A percentile compares a stretch with the other conserved stretches of the same genome.
These are phyloP conservation scores for Senna tora DNA, from an alignment of 306 rosid genomes.

Conservation along the genomic window DNA sequence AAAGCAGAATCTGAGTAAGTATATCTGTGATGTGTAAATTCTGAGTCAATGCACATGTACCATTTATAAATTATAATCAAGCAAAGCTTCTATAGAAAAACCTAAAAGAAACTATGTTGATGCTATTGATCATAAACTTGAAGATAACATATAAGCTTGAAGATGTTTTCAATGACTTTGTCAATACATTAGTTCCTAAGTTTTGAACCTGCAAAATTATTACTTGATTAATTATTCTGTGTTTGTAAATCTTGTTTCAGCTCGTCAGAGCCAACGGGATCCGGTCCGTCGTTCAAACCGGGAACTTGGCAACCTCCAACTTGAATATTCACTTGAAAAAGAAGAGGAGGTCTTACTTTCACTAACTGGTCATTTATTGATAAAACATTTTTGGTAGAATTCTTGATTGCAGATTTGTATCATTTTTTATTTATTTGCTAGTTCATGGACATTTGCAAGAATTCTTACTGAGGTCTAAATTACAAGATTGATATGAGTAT, in stretches of 20 bases:
- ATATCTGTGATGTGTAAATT: background rate
- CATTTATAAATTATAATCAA: background rate
- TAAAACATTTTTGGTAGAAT: slow-evolving; percentile 15
- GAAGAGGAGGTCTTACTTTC: slow-evolving; percentile 18
- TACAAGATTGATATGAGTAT: no score
- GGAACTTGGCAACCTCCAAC: slow-evolving; percentile 99
- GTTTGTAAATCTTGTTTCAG: slow-evolving; percentile 48
- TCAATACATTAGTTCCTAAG: slow-evolving; percentile 18
- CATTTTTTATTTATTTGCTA: slow-evolving; percentile 17
- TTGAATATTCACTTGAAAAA: slow-evolving; percentile 40
- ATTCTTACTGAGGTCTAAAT: no score
- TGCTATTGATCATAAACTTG: slow-evolving; percentile 1
- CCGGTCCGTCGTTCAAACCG: slow-evolving; percentile 70
- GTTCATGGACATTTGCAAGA: slow-evolving; percentile 29
- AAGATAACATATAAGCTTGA: background rate
- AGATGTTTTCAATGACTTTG: background rate
- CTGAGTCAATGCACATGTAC: background rate
- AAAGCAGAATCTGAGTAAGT: slow-evolving; percentile 58
- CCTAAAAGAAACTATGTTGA: background rate
- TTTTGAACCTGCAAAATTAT: slow-evolving; percentile 7
- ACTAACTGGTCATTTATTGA: slow-evolving; percentile 30
- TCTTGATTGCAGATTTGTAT: slow-evolving; percentile 17
- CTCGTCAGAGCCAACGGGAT: slow-evolving; percentile 77
- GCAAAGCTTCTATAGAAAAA: slow-evolving; percentile 21
- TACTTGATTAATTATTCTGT: slow-evolving; percentile 17